These are phyloP conservation scores for Biscogniauxia sp. DNA, from an alignment of 2,329 filamentous ascomycete genomes.

Conservation along the genomic window DNA sequence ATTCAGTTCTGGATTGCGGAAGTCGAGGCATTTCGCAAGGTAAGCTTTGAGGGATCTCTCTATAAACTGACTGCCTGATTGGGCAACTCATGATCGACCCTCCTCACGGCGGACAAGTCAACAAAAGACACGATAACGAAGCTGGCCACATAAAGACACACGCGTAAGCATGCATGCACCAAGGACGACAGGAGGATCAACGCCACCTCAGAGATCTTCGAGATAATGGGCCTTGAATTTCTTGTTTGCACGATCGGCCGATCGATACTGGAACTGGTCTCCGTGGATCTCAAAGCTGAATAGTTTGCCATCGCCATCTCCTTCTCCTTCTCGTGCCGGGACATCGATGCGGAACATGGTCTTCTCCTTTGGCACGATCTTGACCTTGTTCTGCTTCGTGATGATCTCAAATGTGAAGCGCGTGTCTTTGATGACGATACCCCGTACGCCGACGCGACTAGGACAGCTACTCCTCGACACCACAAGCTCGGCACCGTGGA, in stretches of 20 bases:
- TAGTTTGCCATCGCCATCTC: conserved; percentile 11
- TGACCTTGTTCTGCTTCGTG: conserved; percentile 67
- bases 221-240: conserved; percentile 89
- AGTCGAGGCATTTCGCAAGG: too few relatives aligned
- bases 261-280: conserved; percentile 78
- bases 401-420: conserved; percentile 85
- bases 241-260: conserved; percentile 81
- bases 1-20: too few relatives aligned
- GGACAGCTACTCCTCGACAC: conserved; percentile 80
- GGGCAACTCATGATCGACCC: too few relatives aligned
- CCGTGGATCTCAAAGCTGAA: conserved; percentile 85
- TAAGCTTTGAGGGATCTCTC: too few relatives aligned
- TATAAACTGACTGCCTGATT: too few relatives aligned
- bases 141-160: too few relatives aligned
- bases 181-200: neutral
- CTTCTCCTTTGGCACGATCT: conserved; percentile 84
- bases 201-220: conserved; percentile 60
- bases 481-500: conserved; percentile 80
- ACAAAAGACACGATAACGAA: too few relatives aligned
- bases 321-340: conserved; percentile 34
- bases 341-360: conserved; percentile 80
- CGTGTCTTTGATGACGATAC: conserved; percentile 86
- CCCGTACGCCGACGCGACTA: conserved; percentile 76
- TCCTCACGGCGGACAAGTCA: too few relatives aligned
- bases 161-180: too few relatives aligned